Percentiles rank a stretch among this genome's conserved stretches.
phyloP scores from a whole-genome alignment of 139 green algal species.

The Chlorella sp. region DNA sequence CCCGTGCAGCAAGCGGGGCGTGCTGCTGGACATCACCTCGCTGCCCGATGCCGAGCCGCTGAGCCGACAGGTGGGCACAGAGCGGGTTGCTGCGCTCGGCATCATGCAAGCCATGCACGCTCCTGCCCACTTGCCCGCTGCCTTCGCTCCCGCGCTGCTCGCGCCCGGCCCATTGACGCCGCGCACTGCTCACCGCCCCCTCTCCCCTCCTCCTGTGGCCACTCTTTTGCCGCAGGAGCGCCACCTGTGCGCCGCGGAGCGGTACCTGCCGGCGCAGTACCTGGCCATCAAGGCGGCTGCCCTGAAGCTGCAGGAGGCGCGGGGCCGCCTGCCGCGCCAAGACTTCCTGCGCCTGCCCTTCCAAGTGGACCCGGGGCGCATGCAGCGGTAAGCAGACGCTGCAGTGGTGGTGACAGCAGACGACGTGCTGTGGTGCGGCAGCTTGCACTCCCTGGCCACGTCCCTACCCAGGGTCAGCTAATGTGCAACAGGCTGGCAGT shows the following conservation, averaged over 20 bases:
- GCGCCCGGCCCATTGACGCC: too few species aligned
- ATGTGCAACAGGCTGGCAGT: too few species aligned
- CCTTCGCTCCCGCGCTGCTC: too few species aligned
- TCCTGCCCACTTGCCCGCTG: too few species aligned
- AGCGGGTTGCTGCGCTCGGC: too few species aligned
- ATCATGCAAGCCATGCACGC: too few species aligned
- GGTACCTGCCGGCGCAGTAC: slow-evolving; percentile 88
- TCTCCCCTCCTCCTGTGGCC: not conserved
- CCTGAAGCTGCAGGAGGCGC: slow-evolving; percentile 52
- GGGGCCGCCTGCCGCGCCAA: slow-evolving; percentile 10
- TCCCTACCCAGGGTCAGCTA: too few species aligned
- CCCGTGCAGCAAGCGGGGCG: slow-evolving; percentile 60
- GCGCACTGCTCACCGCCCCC: not conserved
- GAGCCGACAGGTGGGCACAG: slow-evolving; percentile 35
- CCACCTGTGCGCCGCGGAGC: slow-evolving; percentile 72
- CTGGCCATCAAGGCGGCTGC: slow-evolving; percentile 84
- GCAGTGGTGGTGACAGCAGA: not conserved
- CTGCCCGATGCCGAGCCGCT: slow-evolving; percentile 77
- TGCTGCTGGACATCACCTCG: slow-evolving; percentile 78
- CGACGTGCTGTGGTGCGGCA: not conserved
- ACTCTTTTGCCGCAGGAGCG: slow-evolving; percentile 73
- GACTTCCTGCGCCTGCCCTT: slow-evolving; percentile 43
- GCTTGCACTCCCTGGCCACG: not conserved
- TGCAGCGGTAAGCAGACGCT: not conserved
- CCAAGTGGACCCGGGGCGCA: slow-evolving; percentile 33